Evolutionary conservation across 2,329 filamentous ascomycete genomes (phyloP).

Genomic region (Fusarium tupiense): DNA sequence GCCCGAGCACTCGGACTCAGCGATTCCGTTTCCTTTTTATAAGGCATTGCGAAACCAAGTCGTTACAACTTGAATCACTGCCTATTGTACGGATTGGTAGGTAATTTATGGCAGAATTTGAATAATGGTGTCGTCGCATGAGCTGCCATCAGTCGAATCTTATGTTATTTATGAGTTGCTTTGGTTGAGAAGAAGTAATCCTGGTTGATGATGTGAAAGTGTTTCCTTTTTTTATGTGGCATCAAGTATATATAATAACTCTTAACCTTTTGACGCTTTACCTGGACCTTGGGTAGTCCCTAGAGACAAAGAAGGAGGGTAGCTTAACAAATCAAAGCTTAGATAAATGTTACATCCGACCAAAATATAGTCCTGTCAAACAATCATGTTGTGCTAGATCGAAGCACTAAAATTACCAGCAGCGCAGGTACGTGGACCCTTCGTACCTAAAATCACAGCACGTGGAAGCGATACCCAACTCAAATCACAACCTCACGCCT

Average conservation of each 20-base stretch:
- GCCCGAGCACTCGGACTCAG: conserved; percentile 15
- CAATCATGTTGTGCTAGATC: background rate
- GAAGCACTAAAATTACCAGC: background rate
- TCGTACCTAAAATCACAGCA: conserved; percentile 12
- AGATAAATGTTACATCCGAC: background rate
- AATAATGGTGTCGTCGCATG: background rate
- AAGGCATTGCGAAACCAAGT: background rate
- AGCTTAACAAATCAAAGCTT: background rate
- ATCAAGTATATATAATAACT: too few relatives aligned
- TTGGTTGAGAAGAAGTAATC: background rate
- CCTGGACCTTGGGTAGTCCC: too few relatives aligned
- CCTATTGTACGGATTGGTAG: too few relatives aligned
- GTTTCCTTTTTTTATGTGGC: background rate
- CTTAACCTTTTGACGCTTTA: background rate
- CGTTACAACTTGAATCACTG: background rate
- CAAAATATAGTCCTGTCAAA: background rate
- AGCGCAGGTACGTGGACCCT: conserved; percentile 10
- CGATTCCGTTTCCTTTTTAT: background rate
- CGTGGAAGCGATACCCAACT: conserved; percentile 18
- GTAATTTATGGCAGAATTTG: background rate
- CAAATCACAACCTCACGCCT: background rate
- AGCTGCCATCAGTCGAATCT: background rate
- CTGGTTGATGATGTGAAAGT: background rate
- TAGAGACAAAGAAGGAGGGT: background rate
- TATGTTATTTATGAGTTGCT: background rate